These are phyloP conservation scores for Gossypium mustelinum DNA, from an alignment of 345 rosid genomes.

Conservation along the genomic window DNA sequence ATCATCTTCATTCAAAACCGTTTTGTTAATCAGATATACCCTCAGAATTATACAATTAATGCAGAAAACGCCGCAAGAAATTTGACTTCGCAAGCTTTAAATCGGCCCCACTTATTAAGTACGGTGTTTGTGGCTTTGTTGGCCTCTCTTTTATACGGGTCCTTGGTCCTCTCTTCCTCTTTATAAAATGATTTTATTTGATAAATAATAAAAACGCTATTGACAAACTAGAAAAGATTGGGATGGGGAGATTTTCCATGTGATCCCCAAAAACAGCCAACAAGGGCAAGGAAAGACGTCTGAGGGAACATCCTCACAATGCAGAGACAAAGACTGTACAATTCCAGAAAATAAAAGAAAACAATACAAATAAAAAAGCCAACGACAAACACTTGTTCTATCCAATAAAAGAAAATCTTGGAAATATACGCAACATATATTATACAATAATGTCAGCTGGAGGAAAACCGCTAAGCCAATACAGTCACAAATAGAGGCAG, in stretches of 20 bases:
- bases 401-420: neutral
- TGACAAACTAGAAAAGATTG: neutral
- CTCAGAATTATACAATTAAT: neutral
- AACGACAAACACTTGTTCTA: neutral
- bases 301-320: conserved; percentile 22
- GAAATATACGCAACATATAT: neutral
- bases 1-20: neutral
- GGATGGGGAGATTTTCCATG: neutral
- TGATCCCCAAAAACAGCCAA: conserved; percentile 14
- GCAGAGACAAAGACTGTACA: neutral
- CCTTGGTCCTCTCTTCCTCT: no score
- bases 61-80: neutral
- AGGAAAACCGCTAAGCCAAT: conserved; percentile 24
- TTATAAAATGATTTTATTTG: no score
- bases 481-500: neutral
- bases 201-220: no score
- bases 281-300: conserved; percentile 14
- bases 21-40: neutral
- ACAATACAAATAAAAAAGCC: neutral
- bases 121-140: no score
- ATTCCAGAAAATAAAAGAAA: neutral
- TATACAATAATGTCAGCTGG: conserved; percentile 23
- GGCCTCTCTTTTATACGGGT: no score
- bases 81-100: neutral
- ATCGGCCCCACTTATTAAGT: neutral